Percentiles rank a stretch among this genome's conserved stretches.
Conservation (phyloP, 176 grass and related monocot genomes). For the Saccharum spontaneum region DNA sequence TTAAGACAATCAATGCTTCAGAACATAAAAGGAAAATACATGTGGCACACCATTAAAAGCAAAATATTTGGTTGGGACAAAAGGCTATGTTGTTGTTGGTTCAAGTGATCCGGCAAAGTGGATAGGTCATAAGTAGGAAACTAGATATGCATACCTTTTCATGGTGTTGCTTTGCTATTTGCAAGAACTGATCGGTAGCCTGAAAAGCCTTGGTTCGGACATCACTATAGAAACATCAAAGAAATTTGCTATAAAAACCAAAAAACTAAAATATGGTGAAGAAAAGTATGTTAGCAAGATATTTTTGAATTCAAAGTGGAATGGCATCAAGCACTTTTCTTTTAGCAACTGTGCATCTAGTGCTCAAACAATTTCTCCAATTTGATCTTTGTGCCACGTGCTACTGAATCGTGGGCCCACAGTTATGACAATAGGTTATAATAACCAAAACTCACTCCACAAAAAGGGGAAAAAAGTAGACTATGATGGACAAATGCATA, state of each 20-base stretch:
- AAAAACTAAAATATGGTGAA: constrained; percentile 19
- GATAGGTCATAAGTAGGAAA: constrained; percentile 27
- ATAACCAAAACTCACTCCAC: constrained; percentile 8
- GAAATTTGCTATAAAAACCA: constrained; percentile 20
- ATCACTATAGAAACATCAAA: constrained; percentile 59
- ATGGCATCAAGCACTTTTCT: neutral
- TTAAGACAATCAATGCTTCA: neutral
- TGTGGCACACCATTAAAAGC: neutral
- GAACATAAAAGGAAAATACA: neutral
- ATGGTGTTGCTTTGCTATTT: constrained; percentile 81
- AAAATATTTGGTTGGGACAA: constrained; percentile 21
- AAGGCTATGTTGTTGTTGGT: no score
- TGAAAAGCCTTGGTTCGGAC: constrained; percentile 96
- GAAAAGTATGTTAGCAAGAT: constrained; percentile 4
- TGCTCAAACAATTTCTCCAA: constrained; percentile 17
- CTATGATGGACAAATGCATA: neutral
- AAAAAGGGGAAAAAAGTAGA: neutral
- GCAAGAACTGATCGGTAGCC: constrained; percentile 94
- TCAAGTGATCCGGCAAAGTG: constrained; percentile 16
- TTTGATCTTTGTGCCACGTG: neutral
- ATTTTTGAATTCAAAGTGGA: neutral
- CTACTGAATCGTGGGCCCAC: neutral
- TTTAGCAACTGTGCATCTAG: constrained; percentile 20
- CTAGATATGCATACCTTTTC: constrained; percentile 66
- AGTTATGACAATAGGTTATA: neutral